A percentile compares a stretch with the other conserved stretches of the same genome.
phyloP scores from a whole-genome alignment of 1,139 yeast species.

The Hyphopichia buzzinii region DNA sequence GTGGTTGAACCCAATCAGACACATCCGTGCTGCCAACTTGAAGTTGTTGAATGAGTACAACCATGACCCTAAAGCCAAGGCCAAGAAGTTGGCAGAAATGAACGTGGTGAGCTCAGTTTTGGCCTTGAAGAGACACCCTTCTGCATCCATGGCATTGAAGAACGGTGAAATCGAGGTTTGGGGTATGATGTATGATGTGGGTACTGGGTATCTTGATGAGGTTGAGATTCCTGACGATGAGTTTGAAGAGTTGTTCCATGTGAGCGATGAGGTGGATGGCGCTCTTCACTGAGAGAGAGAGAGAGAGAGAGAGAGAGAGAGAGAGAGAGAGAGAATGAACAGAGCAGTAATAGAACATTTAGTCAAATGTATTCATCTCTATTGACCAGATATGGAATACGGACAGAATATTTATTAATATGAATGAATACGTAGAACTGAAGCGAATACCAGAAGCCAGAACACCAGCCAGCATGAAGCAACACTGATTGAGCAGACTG shows the following conservation, averaged over 20 bases:
- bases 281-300: slow-evolving; percentile 9
- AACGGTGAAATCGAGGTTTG: slow-evolving; percentile 79
- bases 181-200: slow-evolving; percentile 87
- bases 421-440: too few species aligned
- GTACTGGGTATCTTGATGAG: slow-evolving; percentile 64
- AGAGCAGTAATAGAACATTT: too few species aligned
- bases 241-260: slow-evolving; percentile 50
- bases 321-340: too few species aligned
- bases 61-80: slow-evolving; percentile 53
- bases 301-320: too few species aligned
- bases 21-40: slow-evolving; percentile 61
- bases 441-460: too few species aligned
- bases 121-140: slow-evolving; percentile 65
- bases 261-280: slow-evolving; percentile 40
- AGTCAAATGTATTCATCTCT: too few species aligned
- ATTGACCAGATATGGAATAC: too few species aligned
- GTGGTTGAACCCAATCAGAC: slow-evolving; percentile 76
- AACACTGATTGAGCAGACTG: too few species aligned
- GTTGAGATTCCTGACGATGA: slow-evolving; percentile 55
- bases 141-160: slow-evolving; percentile 69
- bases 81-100: slow-evolving; percentile 70
- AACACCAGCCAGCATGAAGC: too few species aligned
- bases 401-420: too few species aligned
- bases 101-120: slow-evolving; percentile 66
- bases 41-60: slow-evolving; percentile 40